Evolutionary conservation across 768 basidiomycete species (phyloP), one percentile per base, ranked within the genome.

Genomic region (Lentinula edodes): DNA sequence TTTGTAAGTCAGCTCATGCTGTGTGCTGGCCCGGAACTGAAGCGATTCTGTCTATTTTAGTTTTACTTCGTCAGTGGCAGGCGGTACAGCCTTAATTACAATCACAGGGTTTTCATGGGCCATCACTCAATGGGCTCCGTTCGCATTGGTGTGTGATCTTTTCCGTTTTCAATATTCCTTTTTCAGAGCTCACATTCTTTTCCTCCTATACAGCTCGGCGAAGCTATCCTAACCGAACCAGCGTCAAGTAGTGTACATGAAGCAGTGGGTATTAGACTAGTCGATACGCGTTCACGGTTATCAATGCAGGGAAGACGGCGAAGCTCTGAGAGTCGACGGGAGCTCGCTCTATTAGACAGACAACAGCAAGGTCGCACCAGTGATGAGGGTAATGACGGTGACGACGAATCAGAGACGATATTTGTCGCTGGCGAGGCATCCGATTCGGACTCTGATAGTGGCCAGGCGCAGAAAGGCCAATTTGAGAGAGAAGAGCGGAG

Each of bases 21-120:
- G 28, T 28, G 28, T 28, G 28, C 28, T 28, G 28, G 3, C 28
- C 23, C 28, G 3, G 28, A 28, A 28, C 28, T 28, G 28, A 28
- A 28, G 28, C 28, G 28, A 28, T 28, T 4, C 28, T 28, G 28
- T 28, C 3, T 28, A 28, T 3, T 4, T 23, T 67, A 96, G 92
- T 65, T 83, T 95, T 65, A 89, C 86, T 2, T 80, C 83, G 8
- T 85, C 80, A 15, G 89, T 95, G 0, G 69, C 69, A 15, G 86
- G 89, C 0, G 89, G 93, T 16, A 93, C 90, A 0, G 60, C 87
- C 12, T 80, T 98, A 62, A 84, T 97, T 55, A 83, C 88, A 7
- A 65, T 90, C 12, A 88, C 88, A 6, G 96, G 96, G 0, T 89
- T 97, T 66, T 89, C 91, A n/a, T 97, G 91, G 92, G 93, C 94